These are phyloP conservation scores for Citrullus amarus DNA, from an alignment of 306 rosid genomes.

Conservation along the genomic window DNA sequence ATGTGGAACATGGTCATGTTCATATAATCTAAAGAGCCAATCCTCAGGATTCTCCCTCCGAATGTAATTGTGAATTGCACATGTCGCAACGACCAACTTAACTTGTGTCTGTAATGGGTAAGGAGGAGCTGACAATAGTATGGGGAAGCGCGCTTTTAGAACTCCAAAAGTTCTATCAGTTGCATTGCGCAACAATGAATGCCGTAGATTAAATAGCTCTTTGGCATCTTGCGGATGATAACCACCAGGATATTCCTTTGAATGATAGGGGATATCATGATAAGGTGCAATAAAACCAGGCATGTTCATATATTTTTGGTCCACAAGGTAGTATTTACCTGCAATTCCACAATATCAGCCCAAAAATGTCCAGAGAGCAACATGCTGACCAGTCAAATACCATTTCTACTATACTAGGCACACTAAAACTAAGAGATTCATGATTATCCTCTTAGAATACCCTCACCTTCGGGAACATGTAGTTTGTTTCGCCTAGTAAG, in stretches of 20 bases:
- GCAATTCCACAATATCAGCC: constrained; percentile 23
- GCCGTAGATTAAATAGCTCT: constrained; percentile 72
- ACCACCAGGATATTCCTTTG: constrained; percentile 41
- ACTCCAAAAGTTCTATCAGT: constrained; percentile 45
- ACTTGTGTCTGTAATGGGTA: constrained; percentile 86
- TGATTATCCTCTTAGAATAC: neutral
- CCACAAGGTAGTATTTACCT: constrained; percentile 81
- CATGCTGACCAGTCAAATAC: neutral
- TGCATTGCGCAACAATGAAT: constrained; percentile 45
- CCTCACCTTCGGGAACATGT: constrained; percentile 71
- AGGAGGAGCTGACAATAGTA: constrained; percentile 62
- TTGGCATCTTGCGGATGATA: constrained; percentile 60
- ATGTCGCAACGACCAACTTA: constrained; percentile 70
- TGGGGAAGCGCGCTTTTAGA: constrained; percentile 70
- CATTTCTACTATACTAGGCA: neutral
- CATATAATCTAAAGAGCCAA: constrained; percentile 55
- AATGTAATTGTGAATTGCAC: constrained; percentile 76
- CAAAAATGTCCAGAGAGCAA: constrained; percentile 10
- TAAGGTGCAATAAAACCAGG: constrained; percentile 80
- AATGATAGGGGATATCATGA: constrained; percentile 35
- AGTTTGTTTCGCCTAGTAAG: constrained; percentile 54
- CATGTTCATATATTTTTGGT: constrained; percentile 59
- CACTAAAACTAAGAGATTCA: neutral
- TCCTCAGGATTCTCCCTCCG: constrained; percentile 66
- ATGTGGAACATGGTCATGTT: constrained; percentile 23